Evolutionary conservation across 2,329 filamentous ascomycete genomes (phyloP).

Genomic region (Monosporascus sp.): DNA sequence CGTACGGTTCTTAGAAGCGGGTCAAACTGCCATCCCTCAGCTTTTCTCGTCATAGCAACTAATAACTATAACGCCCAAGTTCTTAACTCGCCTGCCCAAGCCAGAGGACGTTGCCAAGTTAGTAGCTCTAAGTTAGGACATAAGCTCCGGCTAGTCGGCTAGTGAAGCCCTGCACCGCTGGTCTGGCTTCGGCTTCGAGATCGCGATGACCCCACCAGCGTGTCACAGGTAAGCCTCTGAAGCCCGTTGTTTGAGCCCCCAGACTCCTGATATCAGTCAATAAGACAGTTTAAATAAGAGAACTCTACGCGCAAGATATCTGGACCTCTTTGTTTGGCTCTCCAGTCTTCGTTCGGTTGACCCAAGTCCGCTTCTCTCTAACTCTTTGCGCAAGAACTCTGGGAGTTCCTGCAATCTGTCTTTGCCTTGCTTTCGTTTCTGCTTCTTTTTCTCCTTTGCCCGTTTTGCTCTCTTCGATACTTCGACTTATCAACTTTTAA

Average conservation of each 20-base stretch:
- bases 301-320: not conserved
- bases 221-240: not conserved
- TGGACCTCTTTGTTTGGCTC: constrained; percentile 14
- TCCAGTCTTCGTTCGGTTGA: constrained; percentile 23
- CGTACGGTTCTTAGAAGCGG: too few species aligned
- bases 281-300: not conserved
- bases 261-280: not conserved
- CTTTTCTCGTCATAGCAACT: too few species aligned
- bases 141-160: not conserved
- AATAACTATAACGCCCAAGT: too few species aligned
- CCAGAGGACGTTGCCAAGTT: too few species aligned
- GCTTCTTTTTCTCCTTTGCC: constrained; percentile 11
- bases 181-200: not conserved
- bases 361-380: constrained; percentile 20
- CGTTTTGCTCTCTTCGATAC: constrained; percentile 1
- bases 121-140: not conserved
- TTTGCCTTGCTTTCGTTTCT: constrained; percentile 16
- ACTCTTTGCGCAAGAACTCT: constrained; percentile 34
- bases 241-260: not conserved
- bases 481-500: not conserved
- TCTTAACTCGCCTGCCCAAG: too few species aligned
- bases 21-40: too few species aligned
- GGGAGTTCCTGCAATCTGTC: constrained; percentile 37
- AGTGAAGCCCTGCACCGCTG: not conserved
- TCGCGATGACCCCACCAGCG: not conserved